Percentiles rank a stretch among this genome's conserved stretches.
These are phyloP conservation scores for Hypericum androsaemum DNA, from an alignment of 345 rosid species.

Conservation along the genomic window DNA sequence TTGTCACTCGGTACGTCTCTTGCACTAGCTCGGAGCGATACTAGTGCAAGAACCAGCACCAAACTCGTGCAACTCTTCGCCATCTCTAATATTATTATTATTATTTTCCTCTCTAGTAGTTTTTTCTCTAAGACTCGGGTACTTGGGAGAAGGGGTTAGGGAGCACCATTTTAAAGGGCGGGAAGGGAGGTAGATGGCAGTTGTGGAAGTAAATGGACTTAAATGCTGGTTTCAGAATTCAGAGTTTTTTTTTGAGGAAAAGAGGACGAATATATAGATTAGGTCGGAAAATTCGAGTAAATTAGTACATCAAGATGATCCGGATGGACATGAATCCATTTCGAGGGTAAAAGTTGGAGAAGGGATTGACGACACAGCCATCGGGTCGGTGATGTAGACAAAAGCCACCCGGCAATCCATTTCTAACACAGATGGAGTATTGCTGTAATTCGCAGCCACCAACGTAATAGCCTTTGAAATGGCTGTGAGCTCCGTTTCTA, in stretches of 20 bases:
- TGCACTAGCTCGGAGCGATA: background rate
- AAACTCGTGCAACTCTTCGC: background rate
- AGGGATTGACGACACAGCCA: too few relatives aligned
- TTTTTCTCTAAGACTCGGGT: background rate
- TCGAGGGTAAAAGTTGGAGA: too few relatives aligned
- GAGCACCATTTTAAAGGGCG: background rate
- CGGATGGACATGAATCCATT: too few relatives aligned
- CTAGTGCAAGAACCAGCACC: background rate
- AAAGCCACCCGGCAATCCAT: too few relatives aligned
- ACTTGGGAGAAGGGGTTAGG: background rate
- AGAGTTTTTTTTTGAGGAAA: background rate
- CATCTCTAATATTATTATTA: background rate
- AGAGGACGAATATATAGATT: too few relatives aligned
- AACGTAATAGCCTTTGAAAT: too few relatives aligned
- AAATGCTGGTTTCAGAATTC: background rate
- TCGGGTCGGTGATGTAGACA: too few relatives aligned
- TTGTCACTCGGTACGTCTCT: background rate
- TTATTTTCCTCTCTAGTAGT: background rate
- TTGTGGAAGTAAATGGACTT: background rate
- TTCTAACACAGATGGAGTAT: too few relatives aligned
- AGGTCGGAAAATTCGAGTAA: too few relatives aligned
- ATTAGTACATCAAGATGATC: too few relatives aligned
- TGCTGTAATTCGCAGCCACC: too few relatives aligned
- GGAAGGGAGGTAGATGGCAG: constrained; percentile 1
- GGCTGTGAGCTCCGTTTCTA: too few relatives aligned